phyloP scores from a whole-genome alignment of 73 alveolate species.

The Loxodes magnus region DNA sequence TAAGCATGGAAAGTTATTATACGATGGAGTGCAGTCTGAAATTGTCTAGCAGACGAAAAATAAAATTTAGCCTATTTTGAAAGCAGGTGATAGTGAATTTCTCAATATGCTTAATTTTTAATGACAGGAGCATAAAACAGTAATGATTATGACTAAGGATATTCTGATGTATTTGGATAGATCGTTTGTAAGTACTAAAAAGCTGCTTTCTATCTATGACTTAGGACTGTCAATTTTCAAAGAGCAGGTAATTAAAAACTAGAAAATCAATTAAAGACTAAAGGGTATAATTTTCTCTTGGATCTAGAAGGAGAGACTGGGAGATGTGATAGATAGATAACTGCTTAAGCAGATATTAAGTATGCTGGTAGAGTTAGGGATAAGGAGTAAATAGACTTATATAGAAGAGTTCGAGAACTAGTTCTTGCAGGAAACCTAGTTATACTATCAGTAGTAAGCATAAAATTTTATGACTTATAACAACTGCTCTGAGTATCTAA shows the following conservation, averaged over 20 bases:
- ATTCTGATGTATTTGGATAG: slow-evolving; percentile 56
- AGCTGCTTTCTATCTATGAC: slow-evolving; percentile 25
- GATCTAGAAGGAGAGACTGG: slow-evolving; percentile 35
- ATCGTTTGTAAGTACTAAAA: slow-evolving; percentile 30
- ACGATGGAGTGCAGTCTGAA: slow-evolving; percentile 28
- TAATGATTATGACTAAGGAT: slow-evolving; percentile 45
- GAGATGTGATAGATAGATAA: slow-evolving; percentile 28
- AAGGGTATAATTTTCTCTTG: slow-evolving; percentile 2
- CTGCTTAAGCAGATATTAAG: slow-evolving; percentile 2
- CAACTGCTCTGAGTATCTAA: slow-evolving; percentile 29
- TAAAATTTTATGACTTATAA: slow-evolving; percentile 3
- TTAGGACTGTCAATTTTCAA: slow-evolving; percentile 26
- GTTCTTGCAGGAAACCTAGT: slow-evolving; percentile 22
- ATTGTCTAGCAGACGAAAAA: slow-evolving; percentile 19
- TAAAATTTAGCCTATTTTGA: background rate
- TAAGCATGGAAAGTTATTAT: slow-evolving; percentile 40
- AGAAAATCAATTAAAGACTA: slow-evolving; percentile 12
- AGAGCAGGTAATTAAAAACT: slow-evolving; percentile 14
- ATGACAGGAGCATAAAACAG: slow-evolving; percentile 22
- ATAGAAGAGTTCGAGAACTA: slow-evolving; percentile 31
- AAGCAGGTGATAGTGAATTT: slow-evolving; percentile 12
- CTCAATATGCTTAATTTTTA: slow-evolving; percentile 14
- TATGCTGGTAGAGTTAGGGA: slow-evolving; percentile 36
- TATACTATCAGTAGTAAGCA: slow-evolving; percentile 23
- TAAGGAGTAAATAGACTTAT: slow-evolving; percentile 17